Evolutionary conservation across 2,329 filamentous ascomycete species (phyloP).

Genomic region (Verticillium nubilum): DNA sequence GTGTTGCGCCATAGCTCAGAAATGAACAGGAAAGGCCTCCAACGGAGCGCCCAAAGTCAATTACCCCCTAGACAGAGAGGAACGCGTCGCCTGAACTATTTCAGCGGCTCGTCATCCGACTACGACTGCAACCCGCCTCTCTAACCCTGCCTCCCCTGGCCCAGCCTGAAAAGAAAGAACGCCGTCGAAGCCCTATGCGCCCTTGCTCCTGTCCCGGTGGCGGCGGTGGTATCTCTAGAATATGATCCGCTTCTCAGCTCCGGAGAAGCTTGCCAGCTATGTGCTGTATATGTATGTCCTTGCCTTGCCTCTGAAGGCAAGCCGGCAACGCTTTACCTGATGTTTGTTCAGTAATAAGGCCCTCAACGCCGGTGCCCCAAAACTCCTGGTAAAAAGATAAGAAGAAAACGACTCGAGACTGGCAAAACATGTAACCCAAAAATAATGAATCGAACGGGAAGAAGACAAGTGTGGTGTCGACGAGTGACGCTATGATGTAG

Average conservation of each 20-base stretch:
- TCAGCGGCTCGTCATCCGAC: neutral
- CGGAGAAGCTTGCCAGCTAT: neutral
- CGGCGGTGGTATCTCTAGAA: neutral
- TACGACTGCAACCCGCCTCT: neutral
- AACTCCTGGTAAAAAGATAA: neutral
- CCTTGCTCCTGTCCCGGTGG: neutral
- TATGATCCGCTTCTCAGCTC: neutral
- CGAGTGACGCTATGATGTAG: conserved; percentile 3
- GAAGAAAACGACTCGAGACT: neutral
- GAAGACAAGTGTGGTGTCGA: neutral
- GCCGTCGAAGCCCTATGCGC: neutral
- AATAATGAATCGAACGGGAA: neutral
- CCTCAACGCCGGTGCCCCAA: neutral
- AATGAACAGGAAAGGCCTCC: neutral
- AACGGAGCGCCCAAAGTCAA: neutral
- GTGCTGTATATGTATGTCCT: neutral
- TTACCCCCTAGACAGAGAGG: neutral
- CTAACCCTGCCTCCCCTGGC: neutral
- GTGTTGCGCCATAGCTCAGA: neutral
- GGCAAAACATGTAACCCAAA: neutral
- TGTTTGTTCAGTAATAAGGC: neutral
- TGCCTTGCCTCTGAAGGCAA: neutral
- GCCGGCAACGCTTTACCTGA: neutral
- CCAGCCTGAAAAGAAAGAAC: neutral
- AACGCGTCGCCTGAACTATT: neutral